Percentiles rank a stretch among this genome's conserved stretches.
Conservation (phyloP, 495 filamentous ascomycete genomes). For the Apiosordaria backusii region DNA sequence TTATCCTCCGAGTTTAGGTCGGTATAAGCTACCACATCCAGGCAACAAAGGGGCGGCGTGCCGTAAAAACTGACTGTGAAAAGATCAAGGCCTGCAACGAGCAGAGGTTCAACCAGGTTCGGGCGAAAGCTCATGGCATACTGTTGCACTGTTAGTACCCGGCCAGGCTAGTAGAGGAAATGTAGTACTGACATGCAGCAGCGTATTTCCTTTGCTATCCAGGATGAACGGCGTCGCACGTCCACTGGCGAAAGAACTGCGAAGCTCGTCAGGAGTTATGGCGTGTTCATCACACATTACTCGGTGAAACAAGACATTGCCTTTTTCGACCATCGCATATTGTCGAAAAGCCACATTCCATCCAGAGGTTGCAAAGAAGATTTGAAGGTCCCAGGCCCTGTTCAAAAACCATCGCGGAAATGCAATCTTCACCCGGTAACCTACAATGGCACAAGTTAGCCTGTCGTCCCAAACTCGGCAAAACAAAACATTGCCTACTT, state of each 20-base stretch:
- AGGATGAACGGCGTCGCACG: neutral
- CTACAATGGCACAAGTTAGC: neutral
- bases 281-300: neutral
- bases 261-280: neutral
- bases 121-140: neutral
- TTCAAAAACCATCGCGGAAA: neutral
- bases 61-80: neutral
- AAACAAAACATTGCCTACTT: neutral
- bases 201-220: neutral
- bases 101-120: neutral
- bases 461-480: neutral
- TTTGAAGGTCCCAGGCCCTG: neutral
- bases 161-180: neutral
- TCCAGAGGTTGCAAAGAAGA: neutral
- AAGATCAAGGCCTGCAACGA: neutral
- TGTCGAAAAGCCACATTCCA: neutral
- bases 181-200: neutral
- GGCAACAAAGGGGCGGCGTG: neutral
- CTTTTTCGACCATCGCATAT: neutral
- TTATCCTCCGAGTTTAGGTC: neutral
- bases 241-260: neutral
- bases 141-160: neutral
- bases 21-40: neutral
- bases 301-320: neutral
- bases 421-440: neutral